Conservation (phyloP, 1,139 yeast genomes). For the Diutina sp. region DNA sequence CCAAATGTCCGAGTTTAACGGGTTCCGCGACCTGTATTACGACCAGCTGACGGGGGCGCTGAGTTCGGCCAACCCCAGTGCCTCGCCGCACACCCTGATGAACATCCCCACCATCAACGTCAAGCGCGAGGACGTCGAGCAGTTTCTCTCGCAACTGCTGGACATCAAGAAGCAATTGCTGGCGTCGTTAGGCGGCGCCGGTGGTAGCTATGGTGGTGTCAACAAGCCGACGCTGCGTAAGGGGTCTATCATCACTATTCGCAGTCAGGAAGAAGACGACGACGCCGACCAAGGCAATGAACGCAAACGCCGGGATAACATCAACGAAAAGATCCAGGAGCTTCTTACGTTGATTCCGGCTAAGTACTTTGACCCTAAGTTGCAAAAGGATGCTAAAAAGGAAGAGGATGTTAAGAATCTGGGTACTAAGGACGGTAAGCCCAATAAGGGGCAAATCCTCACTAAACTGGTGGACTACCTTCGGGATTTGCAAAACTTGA, state of each 20-base stretch:
- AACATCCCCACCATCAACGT: constrained; percentile 5
- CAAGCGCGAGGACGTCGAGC: constrained; percentile 13
- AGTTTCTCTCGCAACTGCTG: constrained; percentile 18
- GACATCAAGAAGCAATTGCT: constrained; percentile 31
- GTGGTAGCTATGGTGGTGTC: constrained; percentile 19
- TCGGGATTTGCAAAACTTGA: constrained; percentile 55
- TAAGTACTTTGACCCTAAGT: constrained; percentile 26
- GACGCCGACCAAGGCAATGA: constrained; percentile 32
- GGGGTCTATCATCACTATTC: constrained; percentile 21
- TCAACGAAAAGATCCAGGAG: constrained; percentile 82
- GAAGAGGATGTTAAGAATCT: constrained; percentile 25
- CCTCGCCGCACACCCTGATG: constrained; percentile 1
- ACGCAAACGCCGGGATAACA: constrained; percentile 73
- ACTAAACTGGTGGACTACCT: constrained; percentile 80
- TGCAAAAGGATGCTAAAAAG: constrained; percentile 3
- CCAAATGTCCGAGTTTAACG: constrained; percentile 12
- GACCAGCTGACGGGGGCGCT: background rate
- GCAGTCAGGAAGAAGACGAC: constrained; percentile 15
- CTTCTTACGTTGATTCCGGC: constrained; percentile 58
- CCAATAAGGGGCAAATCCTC: constrained; percentile 85
- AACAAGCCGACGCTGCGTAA: constrained; percentile 27
- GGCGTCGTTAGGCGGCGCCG: constrained; percentile 22
- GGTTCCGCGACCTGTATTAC: constrained; percentile 13
- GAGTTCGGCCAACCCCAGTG: background rate
- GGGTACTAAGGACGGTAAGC: constrained; percentile 79